Conservation (phyloP, 1,284 basidiomycete genomes). For the Cryptococcus jaspeensis region DNA sequence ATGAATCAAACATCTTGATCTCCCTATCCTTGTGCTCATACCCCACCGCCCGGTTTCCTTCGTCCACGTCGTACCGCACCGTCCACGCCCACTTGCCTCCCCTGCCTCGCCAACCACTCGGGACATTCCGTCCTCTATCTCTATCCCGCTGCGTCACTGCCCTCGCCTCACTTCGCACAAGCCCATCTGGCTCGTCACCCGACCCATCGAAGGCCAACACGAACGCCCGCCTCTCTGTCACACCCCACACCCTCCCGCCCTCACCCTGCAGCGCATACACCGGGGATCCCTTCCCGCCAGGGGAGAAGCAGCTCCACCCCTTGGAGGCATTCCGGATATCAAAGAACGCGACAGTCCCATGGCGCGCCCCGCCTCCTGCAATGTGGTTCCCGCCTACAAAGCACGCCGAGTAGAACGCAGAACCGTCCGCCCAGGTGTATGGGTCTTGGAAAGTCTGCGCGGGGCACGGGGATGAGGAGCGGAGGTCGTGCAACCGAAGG, state of each 20-base stretch:
- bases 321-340: constrained; percentile 33
- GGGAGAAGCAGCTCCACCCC: constrained; percentile 48
- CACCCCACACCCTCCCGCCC: constrained; percentile 49
- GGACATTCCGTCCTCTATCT: constrained; percentile 21
- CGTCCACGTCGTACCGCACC: constrained; percentile 31
- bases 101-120: constrained; percentile 29
- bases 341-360: constrained; percentile 46
- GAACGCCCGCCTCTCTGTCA: constrained; percentile 45
- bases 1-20: constrained; percentile 34
- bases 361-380: constrained; percentile 43
- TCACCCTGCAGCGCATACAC: constrained; percentile 48
- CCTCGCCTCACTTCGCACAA: constrained; percentile 20
- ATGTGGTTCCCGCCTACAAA: constrained; percentile 39
- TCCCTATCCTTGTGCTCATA: constrained; percentile 37
- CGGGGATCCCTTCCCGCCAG: constrained; percentile 45
- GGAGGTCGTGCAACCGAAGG: constrained; percentile 47
- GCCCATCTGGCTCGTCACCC: constrained; percentile 21
- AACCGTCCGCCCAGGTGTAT: constrained; percentile 43
- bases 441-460: constrained; percentile 36
- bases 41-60: constrained; percentile 26
- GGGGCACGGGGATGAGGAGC: constrained; percentile 19
- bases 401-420: constrained; percentile 41
- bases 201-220: constrained; percentile 45
- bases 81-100: constrained; percentile 40
- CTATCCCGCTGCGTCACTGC: constrained; percentile 6